phyloP scores from a whole-genome alignment of 129 eudicot species.

The Daucus carota region DNA sequence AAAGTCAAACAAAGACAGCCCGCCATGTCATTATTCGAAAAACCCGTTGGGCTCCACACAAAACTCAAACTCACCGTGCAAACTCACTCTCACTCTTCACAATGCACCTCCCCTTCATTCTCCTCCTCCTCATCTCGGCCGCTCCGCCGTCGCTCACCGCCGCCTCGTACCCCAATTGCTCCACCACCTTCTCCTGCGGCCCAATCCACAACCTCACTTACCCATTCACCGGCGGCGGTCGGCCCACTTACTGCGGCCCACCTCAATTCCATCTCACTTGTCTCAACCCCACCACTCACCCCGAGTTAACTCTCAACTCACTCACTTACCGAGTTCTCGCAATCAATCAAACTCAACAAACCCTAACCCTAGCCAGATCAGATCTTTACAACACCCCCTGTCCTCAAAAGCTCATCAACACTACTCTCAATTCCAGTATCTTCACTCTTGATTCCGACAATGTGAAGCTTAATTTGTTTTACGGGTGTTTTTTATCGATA shows the following conservation, averaged over 20 bases:
- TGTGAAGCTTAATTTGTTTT: constrained; percentile 35
- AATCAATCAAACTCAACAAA: constrained; percentile 29
- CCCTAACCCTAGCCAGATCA: constrained; percentile 27
- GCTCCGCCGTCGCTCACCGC: constrained; percentile 21
- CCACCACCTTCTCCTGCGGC: constrained; percentile 52
- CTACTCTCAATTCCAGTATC: constrained; percentile 34
- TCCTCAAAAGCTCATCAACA: constrained; percentile 30
- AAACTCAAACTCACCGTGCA: neutral
- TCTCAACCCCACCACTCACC: constrained; percentile 2
- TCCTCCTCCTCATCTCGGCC: constrained; percentile 21
- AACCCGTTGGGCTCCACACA: neutral
- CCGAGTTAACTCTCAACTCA: constrained; percentile 30
- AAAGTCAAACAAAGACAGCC: constrained; percentile 7
- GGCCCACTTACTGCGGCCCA: constrained; percentile 53
- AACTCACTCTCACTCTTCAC: constrained; percentile 10
- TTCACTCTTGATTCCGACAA: constrained; percentile 21
- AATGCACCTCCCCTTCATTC: constrained; percentile 16
- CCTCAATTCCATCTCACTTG: constrained; percentile 55
- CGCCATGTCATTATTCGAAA: neutral
- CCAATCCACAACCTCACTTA: constrained; percentile 31
- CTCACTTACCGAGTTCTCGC: constrained; percentile 40
- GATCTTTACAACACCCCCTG: constrained; percentile 50
- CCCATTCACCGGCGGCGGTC: constrained; percentile 60
- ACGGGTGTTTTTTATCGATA: constrained; percentile 42
- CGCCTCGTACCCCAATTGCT: constrained; percentile 25